Base-by-base conservation (phyloP, 495 filamentous ascomycete species). In the Sporormia fimetaria region DNA sequence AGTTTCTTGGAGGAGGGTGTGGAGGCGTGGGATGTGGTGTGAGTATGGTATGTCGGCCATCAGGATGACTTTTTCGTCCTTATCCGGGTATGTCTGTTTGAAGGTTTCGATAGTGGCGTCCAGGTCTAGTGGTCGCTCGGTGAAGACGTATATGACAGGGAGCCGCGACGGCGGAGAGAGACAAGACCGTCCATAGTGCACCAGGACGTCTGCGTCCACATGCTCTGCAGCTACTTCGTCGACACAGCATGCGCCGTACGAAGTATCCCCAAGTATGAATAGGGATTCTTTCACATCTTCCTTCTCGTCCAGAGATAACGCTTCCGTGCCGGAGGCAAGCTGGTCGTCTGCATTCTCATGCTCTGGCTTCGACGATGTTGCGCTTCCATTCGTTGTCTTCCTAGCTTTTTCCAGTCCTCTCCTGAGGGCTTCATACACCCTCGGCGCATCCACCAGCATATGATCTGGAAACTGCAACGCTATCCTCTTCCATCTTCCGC, bases 201-300 rank as follows among this genome's bases (percentile, higher is more conserved):
- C 82, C 3, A 96, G 80, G 3, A 82, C 85, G 37, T 96, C 81
- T 4, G 90, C 87, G 54, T 84, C 69, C 21, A 83, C 80, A 60
- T 99, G 92, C 55, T 96, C 88, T 11, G 92, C 90, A 1, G 90
- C 92, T 31, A 96, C 80, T 61, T 99, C 90, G 47, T 99, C 90
- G 34, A 95, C 87, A 57, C 90, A 99, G 64, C 90, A 99, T 3
- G 87, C 75, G 30, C 90, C 88, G 61, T 96, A 99, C 1, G 87
- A 94, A 6, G 90, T 96, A 59, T 99, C 90, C 22, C 81, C 90
- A 26, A 99, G 69, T 45, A 99, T 92, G 51, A 78, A 90, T 18
- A 94, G 67, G 47, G 70, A 74, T 27, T 68, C 66, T 17, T 67
- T 54, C 21, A 44, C 42, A 8, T 54, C 52, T 12, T 59, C 46